Conservation (phyloP, 306 rosid genomes). For the Myrica gale region DNA sequence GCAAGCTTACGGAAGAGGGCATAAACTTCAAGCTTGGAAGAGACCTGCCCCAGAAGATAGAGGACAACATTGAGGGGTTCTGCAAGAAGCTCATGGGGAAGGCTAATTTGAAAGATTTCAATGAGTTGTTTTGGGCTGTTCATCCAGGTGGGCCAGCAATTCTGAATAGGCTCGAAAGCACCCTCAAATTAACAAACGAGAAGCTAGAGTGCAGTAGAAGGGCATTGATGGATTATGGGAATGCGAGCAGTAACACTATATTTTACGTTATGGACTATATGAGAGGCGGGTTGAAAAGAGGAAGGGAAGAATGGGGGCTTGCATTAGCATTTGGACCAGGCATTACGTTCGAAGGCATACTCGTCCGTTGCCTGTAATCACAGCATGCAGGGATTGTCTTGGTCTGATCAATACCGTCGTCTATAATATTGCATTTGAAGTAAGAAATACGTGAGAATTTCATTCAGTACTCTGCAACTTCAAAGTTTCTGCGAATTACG, state of each 20-base stretch:
- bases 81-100: conserved; percentile 65
- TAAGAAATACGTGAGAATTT: background rate
- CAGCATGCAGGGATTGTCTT: background rate
- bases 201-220: conserved; percentile 76
- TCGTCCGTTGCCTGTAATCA: conserved; percentile 73
- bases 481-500: background rate
- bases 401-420: background rate
- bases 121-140: conserved; percentile 90
- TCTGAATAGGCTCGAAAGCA: conserved; percentile 64
- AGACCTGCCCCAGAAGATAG: conserved; percentile 88
- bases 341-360: conserved; percentile 94
- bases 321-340: conserved; percentile 97
- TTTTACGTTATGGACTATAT: conserved; percentile 86
- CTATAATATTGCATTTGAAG: background rate
- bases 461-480: background rate
- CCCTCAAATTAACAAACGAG: conserved; percentile 47
- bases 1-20: conserved; percentile 77
- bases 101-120: conserved; percentile 42
- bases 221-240: conserved; percentile 85
- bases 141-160: conserved; percentile 98
- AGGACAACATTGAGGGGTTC: conserved; percentile 81
- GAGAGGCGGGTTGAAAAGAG: conserved; percentile 60
- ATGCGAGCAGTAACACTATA: conserved; percentile 90
- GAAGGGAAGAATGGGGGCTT: conserved; percentile 85
- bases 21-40: conserved; percentile 89